Base-by-base conservation (phyloP, 2,329 filamentous ascomycete genomes). In the Ophiostoma piceae region DNA sequence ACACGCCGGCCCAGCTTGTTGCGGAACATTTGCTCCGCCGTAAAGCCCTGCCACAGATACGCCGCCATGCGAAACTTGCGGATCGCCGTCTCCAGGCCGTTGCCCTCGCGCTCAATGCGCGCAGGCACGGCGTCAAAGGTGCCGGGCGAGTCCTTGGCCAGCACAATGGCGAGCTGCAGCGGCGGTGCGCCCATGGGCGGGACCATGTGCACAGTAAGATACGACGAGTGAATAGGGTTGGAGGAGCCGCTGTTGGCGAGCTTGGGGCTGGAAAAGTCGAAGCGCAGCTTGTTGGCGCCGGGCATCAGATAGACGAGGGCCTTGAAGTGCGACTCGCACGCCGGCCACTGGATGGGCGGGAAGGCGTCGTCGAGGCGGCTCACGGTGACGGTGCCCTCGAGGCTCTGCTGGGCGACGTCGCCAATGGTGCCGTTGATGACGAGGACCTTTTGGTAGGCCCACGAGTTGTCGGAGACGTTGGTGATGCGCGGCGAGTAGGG, bases 41-140 rank as follows among this genome's bases (percentile, higher is more conserved):
- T 98, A 76, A 96, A 98, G 8, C 94, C 92, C 78, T 99, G 95
- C 94, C 95, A 98, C 16, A 98, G 83, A 77, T 98, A 97, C 32
- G 92, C 94, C 22, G 93, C 90, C 91, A 96, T 97, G 73, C 94
- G 88, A 77, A 95, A 97, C 78, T 99, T 99, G 75, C 87, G 88
- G 68, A 96, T 85, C 0, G 95, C 95, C 8, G 87, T 88, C 12
- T 94, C 89, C 47, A 98, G 77, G 1, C 85, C 86, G 78, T 97
- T 96, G 22, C 92, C 94, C 82, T 96, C 94, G 74, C 85, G 88
- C 78, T 91, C 87, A 69, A 86, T 82, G 67, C 91, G 87, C 69
- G 92, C 88, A 0, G 92, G 93, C 19, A 89, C 85, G 3, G 92
- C 89, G 80, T 98, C 94, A 75, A 91, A 97, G 1, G 90, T 94